These are phyloP conservation scores for Fusarium staphyleae DNA, from an alignment of 2,329 filamentous ascomycete genomes.

Conservation along the genomic window DNA sequence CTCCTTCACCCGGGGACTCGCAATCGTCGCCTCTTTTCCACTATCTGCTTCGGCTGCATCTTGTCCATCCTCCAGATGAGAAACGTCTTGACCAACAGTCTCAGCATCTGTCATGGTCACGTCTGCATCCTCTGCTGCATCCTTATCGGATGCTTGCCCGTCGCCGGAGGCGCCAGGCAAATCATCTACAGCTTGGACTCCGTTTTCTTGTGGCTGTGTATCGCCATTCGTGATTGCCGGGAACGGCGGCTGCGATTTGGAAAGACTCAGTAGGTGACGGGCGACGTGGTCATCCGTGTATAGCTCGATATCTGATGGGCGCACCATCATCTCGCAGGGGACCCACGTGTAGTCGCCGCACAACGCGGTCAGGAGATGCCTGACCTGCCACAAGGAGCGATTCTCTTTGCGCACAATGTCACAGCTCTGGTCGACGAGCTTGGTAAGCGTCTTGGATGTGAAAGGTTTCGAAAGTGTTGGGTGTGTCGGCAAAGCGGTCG, in stretches of 20 bases:
- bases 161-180: constrained; percentile 8
- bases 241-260: constrained; percentile 32
- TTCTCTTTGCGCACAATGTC: constrained; percentile 79
- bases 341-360: constrained; percentile 77
- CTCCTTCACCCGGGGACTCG: constrained; percentile 17
- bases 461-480: constrained; percentile 78
- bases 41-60: constrained; percentile 13
- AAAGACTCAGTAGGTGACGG: constrained; percentile 46
- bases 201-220: constrained; percentile 19
- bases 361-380: constrained; percentile 74
- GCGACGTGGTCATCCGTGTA: constrained; percentile 58
- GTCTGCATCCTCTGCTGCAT: constrained; percentile 35
- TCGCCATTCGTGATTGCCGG: constrained; percentile 38
- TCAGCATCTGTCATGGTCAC: constrained; percentile 45
- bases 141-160: constrained; percentile 16
- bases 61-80: constrained; percentile 20
- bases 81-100: constrained; percentile 30
- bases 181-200: constrained; percentile 1
- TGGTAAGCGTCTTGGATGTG: constrained; percentile 73
- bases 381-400: constrained; percentile 74
- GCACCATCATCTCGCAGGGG: constrained; percentile 65
- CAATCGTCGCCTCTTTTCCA: constrained; percentile 6
- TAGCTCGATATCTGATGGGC: constrained; percentile 61
- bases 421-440: constrained; percentile 73
- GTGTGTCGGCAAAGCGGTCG: constrained; percentile 77